Conservation (phyloP, 2,329 filamentous ascomycete species). For the Lasiodiplodia citricola region DNA sequence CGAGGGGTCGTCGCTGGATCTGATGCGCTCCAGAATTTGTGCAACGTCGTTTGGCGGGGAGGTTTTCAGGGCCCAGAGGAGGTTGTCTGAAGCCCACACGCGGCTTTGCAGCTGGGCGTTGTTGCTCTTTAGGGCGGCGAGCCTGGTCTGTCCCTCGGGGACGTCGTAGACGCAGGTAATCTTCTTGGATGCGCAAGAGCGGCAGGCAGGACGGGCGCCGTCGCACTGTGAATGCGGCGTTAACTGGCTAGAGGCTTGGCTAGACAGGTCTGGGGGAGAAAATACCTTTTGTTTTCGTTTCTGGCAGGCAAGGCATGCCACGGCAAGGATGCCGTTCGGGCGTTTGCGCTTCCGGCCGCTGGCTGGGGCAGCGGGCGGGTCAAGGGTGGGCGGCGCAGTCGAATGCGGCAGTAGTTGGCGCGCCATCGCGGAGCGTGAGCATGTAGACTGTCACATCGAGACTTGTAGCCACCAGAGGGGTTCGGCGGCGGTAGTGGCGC, state of each 20-base stretch:
- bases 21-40: conserved; percentile 27
- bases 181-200: conserved; percentile 3
- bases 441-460: background rate
- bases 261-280: background rate
- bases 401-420: background rate
- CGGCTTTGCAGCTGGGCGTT: background rate
- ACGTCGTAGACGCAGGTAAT: background rate
- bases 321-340: conserved; percentile 14
- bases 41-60: conserved; percentile 28
- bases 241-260: background rate
- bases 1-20: background rate
- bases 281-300: conserved; percentile 16
- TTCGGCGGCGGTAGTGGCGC: background rate
- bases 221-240: conserved; percentile 1
- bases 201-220: background rate
- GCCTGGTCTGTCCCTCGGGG: conserved; percentile 19
- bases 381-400: too few relatives aligned
- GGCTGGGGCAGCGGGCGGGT: background rate
- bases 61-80: conserved; percentile 32
- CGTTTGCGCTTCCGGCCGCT: background rate
- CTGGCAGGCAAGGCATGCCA: conserved; percentile 11
- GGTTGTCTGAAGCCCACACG: conserved; percentile 21
- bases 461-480: too few relatives aligned
- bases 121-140: background rate
- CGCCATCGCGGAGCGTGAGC: background rate